Evolutionary conservation across 768 basidiomycete genomes (phyloP), one percentile per base, ranked within the genome.

Genomic region (Mycena haematopus): DNA sequence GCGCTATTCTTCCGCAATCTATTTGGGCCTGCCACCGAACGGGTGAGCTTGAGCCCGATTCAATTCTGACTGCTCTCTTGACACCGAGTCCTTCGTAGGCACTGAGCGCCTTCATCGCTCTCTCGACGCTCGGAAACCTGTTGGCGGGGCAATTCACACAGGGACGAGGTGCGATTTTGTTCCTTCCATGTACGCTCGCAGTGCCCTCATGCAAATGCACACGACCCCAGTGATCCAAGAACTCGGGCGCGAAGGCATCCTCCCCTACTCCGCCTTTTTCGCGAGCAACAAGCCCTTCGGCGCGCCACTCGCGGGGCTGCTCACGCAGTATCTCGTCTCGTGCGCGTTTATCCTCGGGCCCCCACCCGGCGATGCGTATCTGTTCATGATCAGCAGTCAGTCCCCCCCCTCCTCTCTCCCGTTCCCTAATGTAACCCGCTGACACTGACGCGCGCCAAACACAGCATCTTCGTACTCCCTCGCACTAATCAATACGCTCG

Each of bases 1-100:
- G 89, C 90, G 0, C 71, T 91, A 33, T 92, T 90, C 74, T 92
- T 93, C 70, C 80, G 90, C 51, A 89, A 89, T 72, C 71, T 93
- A 8, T 92, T 85, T 71, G 91, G 90, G 0, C 77, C 81, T 0
- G 73, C 79, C 0, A 85, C 86, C 0, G 89, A 89, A 68, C 80
- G 79, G 69, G 89, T 89, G 51, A 17, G 77, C 62, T 5, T 40
- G 7, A 19, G 22, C 17, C 6, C 52, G n/a, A 9, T 36, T 44
- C 6, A 1, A 24, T 6, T 25, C 42, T 44, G 22, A 6, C 33
- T 36, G 22, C 42, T 42, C 13, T 3, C 13, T 14, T 10, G 36
- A 10, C 2, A 36, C 13, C 13, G 3, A 31, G 29, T 36, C 19
- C 11, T 15, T 35, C 40, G 3, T 50, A 91, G 89, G 75, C 77